phyloP scores from a whole-genome alignment of 495 filamentous ascomycete genomes.

The Neurospora intermedia region DNA sequence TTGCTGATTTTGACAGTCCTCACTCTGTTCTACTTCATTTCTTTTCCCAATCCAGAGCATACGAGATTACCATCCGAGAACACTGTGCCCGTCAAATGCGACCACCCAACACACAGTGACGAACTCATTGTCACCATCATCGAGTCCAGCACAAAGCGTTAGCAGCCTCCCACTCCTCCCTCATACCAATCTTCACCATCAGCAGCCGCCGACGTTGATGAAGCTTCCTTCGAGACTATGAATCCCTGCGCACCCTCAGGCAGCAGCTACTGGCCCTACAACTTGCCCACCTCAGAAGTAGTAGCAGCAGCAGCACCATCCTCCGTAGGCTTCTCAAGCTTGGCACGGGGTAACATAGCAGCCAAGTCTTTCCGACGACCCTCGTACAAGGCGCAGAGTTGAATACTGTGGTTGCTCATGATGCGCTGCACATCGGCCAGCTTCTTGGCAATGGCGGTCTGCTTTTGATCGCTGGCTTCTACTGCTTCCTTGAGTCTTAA shows the following conservation, averaged over 20 bases:
- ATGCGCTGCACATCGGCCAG: constrained; percentile 14
- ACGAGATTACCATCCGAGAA: background rate
- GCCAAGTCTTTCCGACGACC: constrained; percentile 13
- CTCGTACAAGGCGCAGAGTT: constrained; percentile 16
- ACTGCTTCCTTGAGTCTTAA: constrained; percentile 11
- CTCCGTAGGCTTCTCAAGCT: background rate
- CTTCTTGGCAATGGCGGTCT: constrained; percentile 8
- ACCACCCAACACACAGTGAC: background rate
- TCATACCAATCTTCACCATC: background rate
- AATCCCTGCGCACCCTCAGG: background rate
- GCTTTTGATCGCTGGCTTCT: constrained; percentile 13
- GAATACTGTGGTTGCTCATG: constrained; percentile 14
- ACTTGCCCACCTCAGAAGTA: background rate
- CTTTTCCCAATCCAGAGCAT: background rate
- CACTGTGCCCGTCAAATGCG: background rate
- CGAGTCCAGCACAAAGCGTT: background rate
- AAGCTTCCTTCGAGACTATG: background rate
- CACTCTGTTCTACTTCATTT: background rate
- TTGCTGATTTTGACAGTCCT: background rate
- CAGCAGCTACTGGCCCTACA: background rate
- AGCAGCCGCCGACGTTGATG: background rate
- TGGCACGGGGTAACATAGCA: background rate
- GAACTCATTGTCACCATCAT: background rate
- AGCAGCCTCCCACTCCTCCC: background rate
- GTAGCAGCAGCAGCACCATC: background rate